Evolutionary conservation across 176 grass and related monocot species (phyloP).

Genomic region (Aegilops tauschii): DNA sequence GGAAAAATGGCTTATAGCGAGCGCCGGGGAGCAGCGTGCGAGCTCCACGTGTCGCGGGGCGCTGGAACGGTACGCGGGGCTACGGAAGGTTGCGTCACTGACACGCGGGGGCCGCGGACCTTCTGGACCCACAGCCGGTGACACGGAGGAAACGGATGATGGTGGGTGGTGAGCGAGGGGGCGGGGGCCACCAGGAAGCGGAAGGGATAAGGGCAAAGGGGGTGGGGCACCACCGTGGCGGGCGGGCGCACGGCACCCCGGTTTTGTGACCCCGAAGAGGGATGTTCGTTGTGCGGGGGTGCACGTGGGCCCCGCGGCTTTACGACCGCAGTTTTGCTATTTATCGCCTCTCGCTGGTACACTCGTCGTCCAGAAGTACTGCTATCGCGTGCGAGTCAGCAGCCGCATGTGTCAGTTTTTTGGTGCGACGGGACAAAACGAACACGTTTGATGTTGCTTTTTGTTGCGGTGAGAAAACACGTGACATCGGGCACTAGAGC

Average conservation of each 20-base stretch:
- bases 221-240: neutral
- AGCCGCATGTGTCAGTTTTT: neutral
- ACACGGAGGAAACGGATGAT: neutral
- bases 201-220: slow-evolving; percentile 52
- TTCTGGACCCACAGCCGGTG: neutral
- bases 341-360: neutral
- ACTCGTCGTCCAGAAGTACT: neutral
- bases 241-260: slow-evolving; percentile 23
- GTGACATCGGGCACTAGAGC: too few relatives aligned
- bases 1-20: slow-evolving; percentile 33
- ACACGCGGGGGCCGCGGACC: accelerated
- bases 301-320: slow-evolving; percentile 15
- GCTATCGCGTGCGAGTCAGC: neutral
- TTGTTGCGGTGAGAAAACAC: neutral
- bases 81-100: accelerated
- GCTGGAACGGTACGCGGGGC: too few relatives aligned
- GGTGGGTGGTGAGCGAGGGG: neutral
- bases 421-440: too few relatives aligned
- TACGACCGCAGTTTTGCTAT: neutral
- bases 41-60: slow-evolving; percentile 33
- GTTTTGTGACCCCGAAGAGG: slow-evolving; percentile 20
- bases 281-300: neutral
- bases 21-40: neutral
- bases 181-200: slow-evolving; percentile 12
- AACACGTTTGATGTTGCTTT: neutral